phyloP scores from a whole-genome alignment of 495 filamentous ascomycete genomes.

The Trichoderma asperelloides region DNA sequence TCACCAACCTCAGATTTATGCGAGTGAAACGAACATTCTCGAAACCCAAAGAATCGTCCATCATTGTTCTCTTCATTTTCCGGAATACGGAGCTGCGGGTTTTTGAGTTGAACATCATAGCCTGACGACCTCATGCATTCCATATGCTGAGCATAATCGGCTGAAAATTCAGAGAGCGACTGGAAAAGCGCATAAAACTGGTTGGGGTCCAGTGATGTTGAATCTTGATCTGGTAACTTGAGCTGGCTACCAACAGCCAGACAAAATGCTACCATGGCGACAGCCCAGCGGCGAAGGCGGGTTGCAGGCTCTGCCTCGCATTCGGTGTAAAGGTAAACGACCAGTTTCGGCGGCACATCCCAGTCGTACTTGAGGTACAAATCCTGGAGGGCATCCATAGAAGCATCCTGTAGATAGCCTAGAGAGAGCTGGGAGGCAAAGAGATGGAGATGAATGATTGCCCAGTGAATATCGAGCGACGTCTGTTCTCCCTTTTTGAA shows the following conservation, averaged over 20 bases:
- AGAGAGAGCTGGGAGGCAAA: constrained; percentile 36
- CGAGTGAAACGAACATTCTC: constrained; percentile 40
- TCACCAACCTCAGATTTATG: constrained; percentile 36
- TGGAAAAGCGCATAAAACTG: constrained; percentile 29
- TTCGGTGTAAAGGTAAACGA: constrained; percentile 34
- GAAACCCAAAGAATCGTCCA: constrained; percentile 39
- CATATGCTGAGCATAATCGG: constrained; percentile 35
- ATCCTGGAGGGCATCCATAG: constrained; percentile 42
- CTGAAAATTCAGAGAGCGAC: constrained; percentile 25
- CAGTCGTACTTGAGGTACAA: constrained; percentile 41
- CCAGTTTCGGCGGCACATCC: constrained; percentile 35
- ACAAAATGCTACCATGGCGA: constrained; percentile 40
- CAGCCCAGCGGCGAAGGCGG: constrained; percentile 37
- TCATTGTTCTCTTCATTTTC: constrained; percentile 34
- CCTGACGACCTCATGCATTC: constrained; percentile 31
- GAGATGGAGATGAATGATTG: constrained; percentile 36
- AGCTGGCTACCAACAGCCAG: constrained; percentile 19
- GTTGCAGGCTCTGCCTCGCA: constrained; percentile 32
- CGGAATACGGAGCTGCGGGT: constrained; percentile 38
- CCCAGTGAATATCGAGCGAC: constrained; percentile 26
- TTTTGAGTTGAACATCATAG: constrained; percentile 38
- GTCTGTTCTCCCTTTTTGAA: constrained; percentile 10
- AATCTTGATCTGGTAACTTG: background rate
- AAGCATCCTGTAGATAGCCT: constrained; percentile 33
- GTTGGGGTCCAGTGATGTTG: constrained; percentile 7